Evolutionary conservation across 345 rosid species (phyloP), one percentile per base, ranked within the genome.

Genomic region (Syzygium oleosum): DNA sequence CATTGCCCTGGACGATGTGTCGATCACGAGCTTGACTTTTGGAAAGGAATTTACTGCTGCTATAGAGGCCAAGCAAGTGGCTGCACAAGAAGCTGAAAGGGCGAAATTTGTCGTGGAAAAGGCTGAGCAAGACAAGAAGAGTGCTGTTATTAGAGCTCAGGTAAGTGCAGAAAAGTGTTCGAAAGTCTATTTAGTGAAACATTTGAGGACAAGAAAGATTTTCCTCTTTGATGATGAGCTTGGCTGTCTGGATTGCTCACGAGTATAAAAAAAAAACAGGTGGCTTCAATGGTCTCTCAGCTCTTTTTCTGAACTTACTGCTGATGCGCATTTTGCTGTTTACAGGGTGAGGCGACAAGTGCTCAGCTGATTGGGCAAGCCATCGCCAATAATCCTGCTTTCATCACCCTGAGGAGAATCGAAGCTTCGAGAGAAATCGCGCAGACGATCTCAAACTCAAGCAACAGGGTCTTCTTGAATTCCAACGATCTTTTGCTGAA

Each of bases 341-440:
- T 87, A 52, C 89, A 97, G 99, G 99, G 99, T 68, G 99, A 97
- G 86, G 98, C 99, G 27, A 95, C 92, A 51, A 96, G 98, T 95
- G 99, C 98, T 55, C 94, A 96, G 89, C 96, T 97, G 85, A 96
- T 97, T 53, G 99, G 99, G 83, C 96, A 95, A 90, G 98, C 99
- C 22, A 97, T 97, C 84, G 99, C 99, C 22, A 95, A 94, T 87
- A 97, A 97, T 88, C 95, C 96, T 23, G 98, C 99, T 7, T 97
- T 97, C 87, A 95, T 96, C 90, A 95, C 99, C 1, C 91, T 97
- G 87, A 95, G 99, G 91, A 95, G 92, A 92, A 97, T 97, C 31
- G 99, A 97, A 92, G 99, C 99, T 15, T 93, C 97, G 5, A 95
- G 99, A 93, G 99, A 97, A 89, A 97, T 96, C 38, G 98, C 99